Evolutionary conservation across 1,139 yeast species (phyloP).

Genomic region (Suhomyces choctaworum): DNA sequence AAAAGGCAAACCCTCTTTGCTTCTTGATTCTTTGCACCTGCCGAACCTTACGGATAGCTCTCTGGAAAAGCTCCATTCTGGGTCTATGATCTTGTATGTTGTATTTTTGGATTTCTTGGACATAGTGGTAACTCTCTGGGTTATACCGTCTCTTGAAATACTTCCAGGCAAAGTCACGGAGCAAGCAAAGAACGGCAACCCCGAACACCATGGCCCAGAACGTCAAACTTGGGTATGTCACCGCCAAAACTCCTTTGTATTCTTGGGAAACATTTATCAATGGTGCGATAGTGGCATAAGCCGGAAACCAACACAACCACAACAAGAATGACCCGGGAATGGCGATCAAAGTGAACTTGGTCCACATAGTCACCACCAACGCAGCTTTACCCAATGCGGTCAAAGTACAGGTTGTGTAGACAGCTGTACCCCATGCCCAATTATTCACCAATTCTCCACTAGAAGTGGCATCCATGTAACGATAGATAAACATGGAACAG

Average conservation of each 20-base stretch:
- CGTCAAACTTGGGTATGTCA: conserved; percentile 71
- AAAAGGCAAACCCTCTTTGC: conserved; percentile 97
- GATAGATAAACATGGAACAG: conserved; percentile 68
- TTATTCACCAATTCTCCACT: conserved; percentile 80
- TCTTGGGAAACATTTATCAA: conserved; percentile 78
- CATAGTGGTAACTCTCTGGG: conserved; percentile 92
- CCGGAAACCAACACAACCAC: conserved; percentile 87
- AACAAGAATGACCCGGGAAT: conserved; percentile 89
- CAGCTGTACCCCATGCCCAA: conserved; percentile 95
- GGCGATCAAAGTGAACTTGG: conserved; percentile 85
- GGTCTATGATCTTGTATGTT: conserved; percentile 94
- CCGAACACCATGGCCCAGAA: conserved; percentile 87
- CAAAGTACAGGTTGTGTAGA: conserved; percentile 82
- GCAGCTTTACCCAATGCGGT: conserved; percentile 97
- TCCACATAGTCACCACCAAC: conserved; percentile 89
- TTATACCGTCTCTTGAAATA: conserved; percentile 87
- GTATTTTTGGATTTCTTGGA: conserved; percentile 95
- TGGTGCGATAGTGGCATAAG: conserved; percentile 86
- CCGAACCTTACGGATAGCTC: conserved; percentile 94
- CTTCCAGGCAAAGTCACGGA: conserved; percentile 93
- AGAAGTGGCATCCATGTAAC: conserved; percentile 63
- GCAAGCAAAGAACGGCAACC: conserved; percentile 71
- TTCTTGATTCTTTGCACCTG: conserved; percentile 98
- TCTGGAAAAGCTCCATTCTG: conserved; percentile 93
- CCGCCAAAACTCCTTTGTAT: conserved; percentile 75